These are phyloP conservation scores for Alternaria triticina DNA, from an alignment of 2,329 filamentous ascomycete species.

Conservation along the genomic window DNA sequence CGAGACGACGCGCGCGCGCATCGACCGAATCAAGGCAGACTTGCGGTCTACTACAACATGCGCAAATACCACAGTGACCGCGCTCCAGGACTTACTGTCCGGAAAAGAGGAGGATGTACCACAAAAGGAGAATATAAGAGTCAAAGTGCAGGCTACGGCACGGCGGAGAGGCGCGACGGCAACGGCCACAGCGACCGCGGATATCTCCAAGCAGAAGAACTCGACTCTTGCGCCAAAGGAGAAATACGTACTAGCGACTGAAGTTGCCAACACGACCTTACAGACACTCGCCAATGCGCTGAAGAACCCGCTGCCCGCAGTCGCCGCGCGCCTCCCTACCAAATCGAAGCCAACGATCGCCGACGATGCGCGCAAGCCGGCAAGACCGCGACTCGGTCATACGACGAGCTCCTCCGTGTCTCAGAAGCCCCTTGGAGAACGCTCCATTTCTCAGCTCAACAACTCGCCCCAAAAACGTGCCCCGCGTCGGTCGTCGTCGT, in stretches of 20 bases:
- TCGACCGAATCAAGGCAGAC: slow-evolving; percentile 57
- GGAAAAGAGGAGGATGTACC: slow-evolving; percentile 40
- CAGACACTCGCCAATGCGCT: slow-evolving; percentile 72
- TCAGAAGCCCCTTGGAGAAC: slow-evolving; percentile 66
- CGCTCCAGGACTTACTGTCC: slow-evolving; percentile 55
- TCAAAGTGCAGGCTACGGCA: slow-evolving; percentile 32
- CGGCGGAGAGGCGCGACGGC: slow-evolving; percentile 42
- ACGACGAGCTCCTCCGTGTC: slow-evolving; percentile 48
- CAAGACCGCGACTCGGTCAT: slow-evolving; percentile 23
- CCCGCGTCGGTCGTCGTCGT: slow-evolving; percentile 48
- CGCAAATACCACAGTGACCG: slow-evolving; percentile 53
- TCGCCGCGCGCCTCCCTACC: slow-evolving; percentile 17
- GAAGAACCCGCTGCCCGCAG: slow-evolving; percentile 53
- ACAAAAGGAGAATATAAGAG: slow-evolving; percentile 42
- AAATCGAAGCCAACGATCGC: slow-evolving; percentile 31
- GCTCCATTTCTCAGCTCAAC: slow-evolving; percentile 65
- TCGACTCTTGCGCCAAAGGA: slow-evolving; percentile 61
- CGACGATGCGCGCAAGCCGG: slow-evolving; percentile 33
- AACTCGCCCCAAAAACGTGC: slow-evolving; percentile 57
- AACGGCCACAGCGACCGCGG: slow-evolving; percentile 34
- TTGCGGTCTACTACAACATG: slow-evolving; percentile 58
- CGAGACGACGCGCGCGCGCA: slow-evolving; percentile 51
- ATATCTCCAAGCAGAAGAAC: slow-evolving; percentile 47
- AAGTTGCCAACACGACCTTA: slow-evolving; percentile 73
- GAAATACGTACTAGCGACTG: slow-evolving; percentile 71